Base-by-base conservation (phyloP, 768 basidiomycete species). In the Boletus reticulatus region DNA sequence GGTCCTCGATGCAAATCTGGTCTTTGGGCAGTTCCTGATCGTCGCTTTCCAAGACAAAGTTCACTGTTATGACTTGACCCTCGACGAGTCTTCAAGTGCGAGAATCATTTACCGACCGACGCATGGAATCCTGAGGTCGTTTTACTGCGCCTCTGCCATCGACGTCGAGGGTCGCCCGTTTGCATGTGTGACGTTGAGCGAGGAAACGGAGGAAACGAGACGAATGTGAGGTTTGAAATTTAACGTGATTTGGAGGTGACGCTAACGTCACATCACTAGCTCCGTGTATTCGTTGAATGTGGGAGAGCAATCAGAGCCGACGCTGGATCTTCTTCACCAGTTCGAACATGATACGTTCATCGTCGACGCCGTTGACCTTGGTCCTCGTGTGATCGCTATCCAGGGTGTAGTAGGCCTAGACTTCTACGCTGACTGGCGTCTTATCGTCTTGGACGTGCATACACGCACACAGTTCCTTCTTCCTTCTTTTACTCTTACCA, bases 11-110 rank as follows among this genome's bases (percentile, higher is more conserved):
- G 58, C 41, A 1, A 47, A 38, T 22, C 34, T 67, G 41, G 42
- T 67, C 39, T 55, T 58, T 53, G 62, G 61, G 8, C 56, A 43
- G 16, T 64, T 56, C 41, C 24, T 66, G 22, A 3, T 66, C 37
- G 9, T 63, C 19, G 60, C 54, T 22, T 38, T 64, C 27, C 43
- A 13, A 17, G 50, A 62, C 7, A 49, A 55, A 50, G 47, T 64
- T 8, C 52, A 50, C 6, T 64, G 64, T 14, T 59, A 66, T 50
- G 56, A 62, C 31, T 27, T 58, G 56, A 45, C 19, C 42, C 36
- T 53, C 3, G 48, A 55, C 19, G 27, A 39, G 14, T 36, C 48
- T 32, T 46, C 58, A 9, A 43, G 37, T 16, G 39, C 43, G 6
- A 56, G 32, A 13, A 43, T 63, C 27, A 27, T 64, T 48, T 56